Base-by-base conservation (phyloP, 2,329 filamentous ascomycete species). In the Colletotrichum sp. region DNA sequence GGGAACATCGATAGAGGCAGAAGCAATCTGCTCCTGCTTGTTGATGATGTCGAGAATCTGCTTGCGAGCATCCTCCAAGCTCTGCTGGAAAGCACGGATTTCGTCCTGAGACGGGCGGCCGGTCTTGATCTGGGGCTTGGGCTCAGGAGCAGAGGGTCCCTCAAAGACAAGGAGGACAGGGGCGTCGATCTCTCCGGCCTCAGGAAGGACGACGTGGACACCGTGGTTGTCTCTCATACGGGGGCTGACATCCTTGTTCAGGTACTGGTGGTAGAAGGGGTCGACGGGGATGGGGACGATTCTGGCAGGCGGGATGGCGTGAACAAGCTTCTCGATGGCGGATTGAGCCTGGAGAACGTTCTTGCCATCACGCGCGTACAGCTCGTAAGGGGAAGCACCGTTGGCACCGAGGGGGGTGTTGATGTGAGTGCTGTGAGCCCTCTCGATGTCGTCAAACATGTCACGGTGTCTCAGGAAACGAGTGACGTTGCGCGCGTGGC, bases 281-380 rank as follows among this genome's bases (percentile, higher is more conserved):
- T 97, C 94, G 30, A 97, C 90, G 18, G 91, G 84, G 15, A 96
- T 83, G 13, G 92, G 90, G 26, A 89, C 88, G 83, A 97, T 91
- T 77, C 94, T 91, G 48, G 92, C 90, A 5, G 94, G 95, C 57
- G 94, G 94, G 81, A 96, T 94, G 65, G 92, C 91, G 76, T 91
- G 91, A 79, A 96, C 91, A 74, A 97, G 91, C 80, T 91, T 92
- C 82, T 92, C 93, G 81, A 97, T 93, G 80, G 96, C 94, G 8
- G 91, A 91, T 80, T 94, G 93, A 9, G 94, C 94, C 80, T 93
- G 93, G 82, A 95, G 92, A 32, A 91, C 91, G 82, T 96, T 98
- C 88, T 97, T 98, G 78, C 93, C 93, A 80, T 98, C 94, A 48
- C 94, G 91, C 8, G 95, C 95, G 85, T 96, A 98, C 71, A 99